phyloP scores from a whole-genome alignment of 306 rosid genomes.

The Trifolium pratense region DNA sequence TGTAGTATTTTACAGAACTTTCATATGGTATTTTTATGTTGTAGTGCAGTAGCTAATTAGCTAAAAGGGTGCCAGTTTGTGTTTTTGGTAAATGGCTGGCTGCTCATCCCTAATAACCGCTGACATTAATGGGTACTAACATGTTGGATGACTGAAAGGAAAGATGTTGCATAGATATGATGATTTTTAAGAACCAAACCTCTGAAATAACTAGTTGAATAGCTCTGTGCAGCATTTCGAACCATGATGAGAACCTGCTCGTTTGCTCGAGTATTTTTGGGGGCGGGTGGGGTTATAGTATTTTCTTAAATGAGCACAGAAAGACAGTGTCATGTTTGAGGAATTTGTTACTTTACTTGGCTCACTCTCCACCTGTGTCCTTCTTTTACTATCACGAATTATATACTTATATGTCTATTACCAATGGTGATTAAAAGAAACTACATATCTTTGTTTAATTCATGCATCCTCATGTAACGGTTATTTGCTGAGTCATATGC shows the following conservation, averaged over 20 bases:
- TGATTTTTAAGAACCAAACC: constrained; percentile 15
- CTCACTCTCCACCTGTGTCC: not conserved
- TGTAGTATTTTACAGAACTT: constrained; percentile 3
- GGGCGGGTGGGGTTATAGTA: not conserved
- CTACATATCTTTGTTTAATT: constrained; percentile 16
- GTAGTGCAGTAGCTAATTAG: constrained; percentile 18
- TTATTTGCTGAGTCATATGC: constrained; percentile 24
- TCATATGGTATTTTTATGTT: constrained; percentile 12
- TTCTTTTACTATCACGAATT: constrained; percentile 5
- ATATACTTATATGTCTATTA: constrained; percentile 10
- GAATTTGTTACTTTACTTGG: not conserved
- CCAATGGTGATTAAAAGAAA: constrained; percentile 23
- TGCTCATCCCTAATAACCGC: constrained; percentile 1
- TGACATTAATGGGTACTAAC: constrained; percentile 17
- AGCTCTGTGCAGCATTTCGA: constrained; percentile 12
- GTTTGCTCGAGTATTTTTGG: not conserved
- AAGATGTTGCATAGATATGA: constrained; percentile 4
- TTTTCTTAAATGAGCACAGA: not conserved
- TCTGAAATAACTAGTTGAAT: constrained; percentile 11
- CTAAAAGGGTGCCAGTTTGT: constrained; percentile 6
- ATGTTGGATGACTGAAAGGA: constrained; percentile 24
- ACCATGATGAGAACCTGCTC: not conserved
- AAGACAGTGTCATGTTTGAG: constrained; percentile 24
- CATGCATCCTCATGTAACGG: constrained; percentile 19
- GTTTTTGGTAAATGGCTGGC: constrained; percentile 4